Base-by-base conservation (phyloP, 2,329 filamentous ascomycete species). In the Colletotrichum sp. region DNA sequence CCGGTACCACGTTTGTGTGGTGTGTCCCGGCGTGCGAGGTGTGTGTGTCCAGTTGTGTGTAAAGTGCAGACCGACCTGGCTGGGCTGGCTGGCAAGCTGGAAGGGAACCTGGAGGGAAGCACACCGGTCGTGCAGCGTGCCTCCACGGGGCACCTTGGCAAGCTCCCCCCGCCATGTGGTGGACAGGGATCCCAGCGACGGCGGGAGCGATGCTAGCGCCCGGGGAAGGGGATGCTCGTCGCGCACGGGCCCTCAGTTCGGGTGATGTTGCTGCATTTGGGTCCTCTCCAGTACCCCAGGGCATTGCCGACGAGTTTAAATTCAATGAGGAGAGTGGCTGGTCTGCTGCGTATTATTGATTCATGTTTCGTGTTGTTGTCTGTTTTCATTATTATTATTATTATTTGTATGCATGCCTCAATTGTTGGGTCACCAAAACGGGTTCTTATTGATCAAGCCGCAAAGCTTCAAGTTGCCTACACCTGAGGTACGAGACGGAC, bases 191-290 rank as follows among this genome's bases (percentile, higher is more conserved):
- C 52, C 18, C 52, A 72, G 64, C 30, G 28, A 60, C 57, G 43
- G 57, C 57, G 65, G 57, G 55, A 60, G 67, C 36, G 57, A 57
- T 71, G 58, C 52, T 71, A 74, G 67, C 34, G 43, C 52, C 67
- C 67, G 67, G 48, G 26, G 55, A 43, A 28, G 15, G 24, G 12
- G 15, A 36, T 7, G n/a, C 43, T 52, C 43, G 21, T 30, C 57
- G 32, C 34, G 72, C 72, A 75, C 73, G 57, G 73, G 43, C 73
- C 73, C 8, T 67, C 57, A 36, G 73, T 64, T 75, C 69, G 43
- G 73, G 36, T 52, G 32, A 48, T 43, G 8, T 28, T 60, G 28
- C 48, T 58, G 52, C 21, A 64, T 64, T 64, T 24, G 61, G 32
- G 43, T 30, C 21, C 55, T 30, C 15, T 26, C 55, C 55, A 58